phyloP scores from a whole-genome alignment of 2,329 filamentous ascomycete genomes.

The Neofusicoccum kwambonambiense region DNA sequence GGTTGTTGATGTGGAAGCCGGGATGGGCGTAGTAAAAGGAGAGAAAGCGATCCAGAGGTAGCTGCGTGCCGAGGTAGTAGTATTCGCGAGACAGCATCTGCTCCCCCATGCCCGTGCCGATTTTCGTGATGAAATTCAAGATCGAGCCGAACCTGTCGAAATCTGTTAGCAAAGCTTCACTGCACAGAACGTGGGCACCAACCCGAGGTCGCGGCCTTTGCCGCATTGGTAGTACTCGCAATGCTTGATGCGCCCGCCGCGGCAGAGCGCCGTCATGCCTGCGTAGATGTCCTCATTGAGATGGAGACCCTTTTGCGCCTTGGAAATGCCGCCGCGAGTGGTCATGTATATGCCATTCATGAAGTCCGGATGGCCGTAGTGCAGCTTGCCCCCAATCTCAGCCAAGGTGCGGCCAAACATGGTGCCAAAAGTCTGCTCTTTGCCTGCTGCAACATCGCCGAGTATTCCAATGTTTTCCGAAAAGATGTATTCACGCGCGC shows the following conservation, averaged over 20 bases:
- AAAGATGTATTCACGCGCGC: conserved; percentile 99
- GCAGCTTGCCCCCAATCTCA: conserved; percentile 95
- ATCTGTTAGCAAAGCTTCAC: neutral
- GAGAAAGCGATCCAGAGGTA: conserved; percentile 93
- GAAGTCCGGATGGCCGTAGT: conserved; percentile 99
- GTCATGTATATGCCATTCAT: conserved; percentile 99
- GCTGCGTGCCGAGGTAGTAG: conserved; percentile 96
- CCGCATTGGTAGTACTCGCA: conserved; percentile 99
- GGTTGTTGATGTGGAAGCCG: conserved; percentile 99
- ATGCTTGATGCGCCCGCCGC: conserved; percentile 98
- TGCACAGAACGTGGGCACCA: neutral
- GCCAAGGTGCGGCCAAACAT: conserved; percentile 94
- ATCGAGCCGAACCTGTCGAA: conserved; percentile 77
- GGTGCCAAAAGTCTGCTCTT: conserved; percentile 99
- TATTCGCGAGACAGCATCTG: conserved; percentile 98
- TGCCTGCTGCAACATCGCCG: conserved; percentile 95
- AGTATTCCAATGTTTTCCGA: conserved; percentile 99
- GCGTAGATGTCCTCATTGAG: conserved; percentile 99
- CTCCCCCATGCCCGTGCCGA: conserved; percentile 99
- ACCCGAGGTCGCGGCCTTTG: conserved; percentile 97
- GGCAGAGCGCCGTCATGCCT: conserved; percentile 93
- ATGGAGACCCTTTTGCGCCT: conserved; percentile 96
- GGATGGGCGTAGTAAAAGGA: conserved; percentile 99
- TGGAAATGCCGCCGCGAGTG: conserved; percentile 96
- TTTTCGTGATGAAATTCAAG: conserved; percentile 99